Evolutionary conservation across 1,139 yeast species (phyloP).

Genomic region (Candida sp.): DNA sequence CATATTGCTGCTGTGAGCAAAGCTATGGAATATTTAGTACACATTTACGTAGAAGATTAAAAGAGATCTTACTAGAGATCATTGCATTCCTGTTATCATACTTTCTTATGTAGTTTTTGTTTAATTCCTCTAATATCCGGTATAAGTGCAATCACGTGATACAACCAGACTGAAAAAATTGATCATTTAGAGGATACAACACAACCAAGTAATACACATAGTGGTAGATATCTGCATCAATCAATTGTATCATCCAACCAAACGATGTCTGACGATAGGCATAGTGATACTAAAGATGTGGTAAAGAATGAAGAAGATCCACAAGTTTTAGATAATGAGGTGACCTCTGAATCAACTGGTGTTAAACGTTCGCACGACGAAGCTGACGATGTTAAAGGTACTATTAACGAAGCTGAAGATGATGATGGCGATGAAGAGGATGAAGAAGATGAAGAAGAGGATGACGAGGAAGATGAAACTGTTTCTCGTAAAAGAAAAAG

Average conservation of each 20-base stretch:
- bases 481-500: slow-evolving; percentile 51
- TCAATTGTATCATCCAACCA: background rate
- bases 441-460: slow-evolving; percentile 61
- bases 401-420: slow-evolving; percentile 5
- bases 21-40: slow-evolving; percentile 48
- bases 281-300: slow-evolving; percentile 2
- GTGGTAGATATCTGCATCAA: background rate
- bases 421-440: slow-evolving; percentile 46
- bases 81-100: background rate
- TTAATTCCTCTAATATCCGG: no score
- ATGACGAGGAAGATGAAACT: slow-evolving; percentile 47
- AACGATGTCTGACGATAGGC: slow-evolving; percentile 2
- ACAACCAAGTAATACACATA: background rate
- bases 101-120: no score
- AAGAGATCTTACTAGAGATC: background rate
- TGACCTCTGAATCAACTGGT: slow-evolving; percentile 9
- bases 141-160: background rate
- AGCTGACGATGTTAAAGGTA: slow-evolving; percentile 2
- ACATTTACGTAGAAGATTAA: slow-evolving; percentile 36
- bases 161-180: background rate
- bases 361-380: slow-evolving; percentile 2
- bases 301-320: slow-evolving; percentile 4
- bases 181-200: background rate
- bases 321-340: slow-evolving; percentile 9
- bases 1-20: slow-evolving; percentile 77